A percentile compares a stretch with the other conserved stretches of the same genome.
These are phyloP conservation scores for Lavandula angustifolia DNA, from an alignment of 257 asterid species.

Conservation along the genomic window DNA sequence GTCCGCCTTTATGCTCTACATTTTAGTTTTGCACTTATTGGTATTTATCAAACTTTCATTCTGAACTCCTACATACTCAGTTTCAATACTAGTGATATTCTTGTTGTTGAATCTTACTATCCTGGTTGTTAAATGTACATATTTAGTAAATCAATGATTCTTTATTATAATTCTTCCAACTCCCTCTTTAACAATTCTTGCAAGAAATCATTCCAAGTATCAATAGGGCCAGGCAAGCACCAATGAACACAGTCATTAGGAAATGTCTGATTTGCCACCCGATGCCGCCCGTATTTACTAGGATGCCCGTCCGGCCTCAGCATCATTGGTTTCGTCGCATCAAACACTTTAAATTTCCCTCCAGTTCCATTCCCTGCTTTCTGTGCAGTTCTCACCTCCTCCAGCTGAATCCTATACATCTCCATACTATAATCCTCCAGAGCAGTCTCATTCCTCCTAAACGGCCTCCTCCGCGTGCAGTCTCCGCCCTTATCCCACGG, in stretches of 20 bases:
- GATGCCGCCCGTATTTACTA: constrained; percentile 51
- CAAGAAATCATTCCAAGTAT: constrained; percentile 60
- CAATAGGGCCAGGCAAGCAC: constrained; percentile 61
- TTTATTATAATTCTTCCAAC: background rate
- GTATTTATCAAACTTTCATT: constrained; percentile 88
- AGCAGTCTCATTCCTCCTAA: constrained; percentile 41
- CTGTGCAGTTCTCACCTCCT: constrained; percentile 45
- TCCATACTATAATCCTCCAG: constrained; percentile 37
- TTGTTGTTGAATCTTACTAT: background rate
- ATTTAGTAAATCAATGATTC: background rate
- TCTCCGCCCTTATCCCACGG: constrained; percentile 62
- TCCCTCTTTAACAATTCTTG: constrained; percentile 22
- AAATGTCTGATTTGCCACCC: constrained; percentile 40
- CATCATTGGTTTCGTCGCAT: constrained; percentile 51
- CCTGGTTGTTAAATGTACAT: constrained; percentile 34
- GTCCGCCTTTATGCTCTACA: constrained; percentile 76
- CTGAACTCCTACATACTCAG: constrained; percentile 23
- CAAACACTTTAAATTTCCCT: constrained; percentile 47
- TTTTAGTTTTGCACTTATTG: constrained; percentile 70
- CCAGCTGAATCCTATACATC: constrained; percentile 46
- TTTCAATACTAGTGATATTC: background rate
- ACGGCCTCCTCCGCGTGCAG: constrained; percentile 50
- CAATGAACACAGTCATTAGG: constrained; percentile 50
- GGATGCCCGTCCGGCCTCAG: constrained; percentile 69
- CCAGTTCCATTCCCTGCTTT: constrained; percentile 36